A percentile compares a stretch with the other conserved stretches of the same genome.
phyloP scores from a whole-genome alignment of 2,329 filamentous ascomycete genomes.

The Penicillium sp. region DNA sequence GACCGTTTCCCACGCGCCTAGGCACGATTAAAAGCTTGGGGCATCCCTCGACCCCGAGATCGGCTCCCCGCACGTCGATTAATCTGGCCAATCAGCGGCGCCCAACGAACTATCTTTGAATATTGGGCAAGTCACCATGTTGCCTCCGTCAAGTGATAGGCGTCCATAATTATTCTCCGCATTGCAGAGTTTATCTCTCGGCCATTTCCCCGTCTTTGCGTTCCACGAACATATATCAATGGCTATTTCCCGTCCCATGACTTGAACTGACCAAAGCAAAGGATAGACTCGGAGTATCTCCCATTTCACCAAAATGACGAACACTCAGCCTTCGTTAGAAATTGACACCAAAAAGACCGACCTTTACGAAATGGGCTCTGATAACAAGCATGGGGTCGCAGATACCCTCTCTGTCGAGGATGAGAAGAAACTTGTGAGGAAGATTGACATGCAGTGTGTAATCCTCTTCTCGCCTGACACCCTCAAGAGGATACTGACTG shows the following conservation, averaged over 20 bases:
- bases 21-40: neutral
- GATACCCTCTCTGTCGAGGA: constrained; percentile 15
- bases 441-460: constrained; percentile 22
- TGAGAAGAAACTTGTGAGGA: constrained; percentile 22
- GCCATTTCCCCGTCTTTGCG: neutral
- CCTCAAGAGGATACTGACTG: neutral
- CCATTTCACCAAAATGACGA: neutral
- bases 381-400: constrained; percentile 9
- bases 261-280: neutral
- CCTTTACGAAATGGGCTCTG: neutral
- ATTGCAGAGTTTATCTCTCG: constrained; percentile 5
- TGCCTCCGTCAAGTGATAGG: neutral
- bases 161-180: constrained; percentile 1
- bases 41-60: constrained; percentile 1
- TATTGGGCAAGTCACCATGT: neutral
- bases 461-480: neutral
- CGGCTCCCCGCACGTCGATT: constrained; percentile 11
- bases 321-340: neutral
- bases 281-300: neutral
- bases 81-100: constrained; percentile 9
- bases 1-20: neutral
- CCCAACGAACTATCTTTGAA: neutral
- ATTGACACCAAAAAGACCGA: constrained; percentile 1
- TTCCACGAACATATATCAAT: neutral
- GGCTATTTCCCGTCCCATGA: neutral